Conservation (phyloP, 768 basidiomycete genomes). For the Tulasnella sp. region DNA sequence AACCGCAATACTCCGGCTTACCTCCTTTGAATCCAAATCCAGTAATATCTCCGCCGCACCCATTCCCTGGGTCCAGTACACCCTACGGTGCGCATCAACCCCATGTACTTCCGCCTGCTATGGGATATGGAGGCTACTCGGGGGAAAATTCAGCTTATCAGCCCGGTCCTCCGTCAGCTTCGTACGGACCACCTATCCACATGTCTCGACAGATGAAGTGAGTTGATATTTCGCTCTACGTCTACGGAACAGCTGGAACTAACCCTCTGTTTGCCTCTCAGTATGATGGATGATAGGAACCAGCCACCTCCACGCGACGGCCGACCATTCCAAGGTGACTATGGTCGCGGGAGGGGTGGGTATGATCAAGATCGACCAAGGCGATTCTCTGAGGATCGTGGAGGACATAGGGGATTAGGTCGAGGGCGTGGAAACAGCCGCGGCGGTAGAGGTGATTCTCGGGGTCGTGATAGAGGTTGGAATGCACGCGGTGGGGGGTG, state of each 20-base stretch:
- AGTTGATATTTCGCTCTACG: background rate
- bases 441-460: too few species aligned
- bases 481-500: too few species aligned
- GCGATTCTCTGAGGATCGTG: too few species aligned
- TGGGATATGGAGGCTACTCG: background rate
- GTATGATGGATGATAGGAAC: background rate
- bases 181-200: background rate
- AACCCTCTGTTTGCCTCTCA: background rate
- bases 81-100: background rate
- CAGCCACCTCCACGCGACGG: background rate
- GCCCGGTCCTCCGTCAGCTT: slow-evolving; percentile 4
- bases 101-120: background rate
- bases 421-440: too few species aligned
- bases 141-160: background rate
- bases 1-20: background rate
- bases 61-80: background rate
- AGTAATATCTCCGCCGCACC: background rate
- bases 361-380: too few species aligned
- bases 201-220: slow-evolving; percentile 4
- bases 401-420: too few species aligned
- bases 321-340: background rate
- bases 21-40: background rate
- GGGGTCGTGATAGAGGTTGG: too few species aligned
- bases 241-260: background rate
- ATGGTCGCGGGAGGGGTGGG: background rate